phyloP scores from a whole-genome alignment of 2,329 filamentous ascomycete genomes.

The Fusarium sambucinum region DNA sequence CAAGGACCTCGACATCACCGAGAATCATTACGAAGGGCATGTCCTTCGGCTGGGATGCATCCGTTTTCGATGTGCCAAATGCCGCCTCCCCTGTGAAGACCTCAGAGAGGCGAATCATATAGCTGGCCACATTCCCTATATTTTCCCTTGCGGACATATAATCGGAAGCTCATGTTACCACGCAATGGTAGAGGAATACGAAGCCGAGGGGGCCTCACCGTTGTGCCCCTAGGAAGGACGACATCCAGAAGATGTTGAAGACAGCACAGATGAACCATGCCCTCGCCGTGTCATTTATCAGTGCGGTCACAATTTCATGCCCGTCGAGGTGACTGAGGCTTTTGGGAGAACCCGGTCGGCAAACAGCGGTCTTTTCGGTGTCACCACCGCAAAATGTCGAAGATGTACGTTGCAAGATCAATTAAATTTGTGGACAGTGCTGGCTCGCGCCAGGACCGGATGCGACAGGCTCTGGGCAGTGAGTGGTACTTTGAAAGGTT shows the following conservation, averaged over 20 bases:
- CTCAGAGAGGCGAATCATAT: not conserved
- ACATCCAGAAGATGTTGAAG: constrained; percentile 7
- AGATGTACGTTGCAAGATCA: constrained; percentile 16
- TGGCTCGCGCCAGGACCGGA: not conserved
- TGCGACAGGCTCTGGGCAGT: constrained; percentile 7
- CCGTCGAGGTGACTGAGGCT: not conserved
- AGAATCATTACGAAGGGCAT: no score
- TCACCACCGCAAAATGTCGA: constrained; percentile 22
- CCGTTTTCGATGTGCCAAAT: constrained; percentile 33
- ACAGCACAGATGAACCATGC: constrained; percentile 15
- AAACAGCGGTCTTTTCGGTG: not conserved
- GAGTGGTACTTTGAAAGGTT: not conserved
- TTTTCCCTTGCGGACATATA: constrained; percentile 43
- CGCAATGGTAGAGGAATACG: not conserved
- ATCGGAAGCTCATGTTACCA: constrained; percentile 36
- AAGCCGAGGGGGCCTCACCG: not conserved
- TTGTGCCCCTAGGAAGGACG: constrained; percentile 39
- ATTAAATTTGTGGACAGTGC: constrained; percentile 26
- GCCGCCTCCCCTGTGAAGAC: constrained; percentile 31
- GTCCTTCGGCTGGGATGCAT: constrained; percentile 22
- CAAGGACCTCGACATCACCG: not conserved
- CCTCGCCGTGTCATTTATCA: constrained; percentile 31
- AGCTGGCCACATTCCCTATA: not conserved
- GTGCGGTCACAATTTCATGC: constrained; percentile 20
- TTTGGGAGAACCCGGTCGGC: not conserved